phyloP scores from a whole-genome alignment of 2,329 filamentous ascomycete species.

The Cercospora sp. region DNA sequence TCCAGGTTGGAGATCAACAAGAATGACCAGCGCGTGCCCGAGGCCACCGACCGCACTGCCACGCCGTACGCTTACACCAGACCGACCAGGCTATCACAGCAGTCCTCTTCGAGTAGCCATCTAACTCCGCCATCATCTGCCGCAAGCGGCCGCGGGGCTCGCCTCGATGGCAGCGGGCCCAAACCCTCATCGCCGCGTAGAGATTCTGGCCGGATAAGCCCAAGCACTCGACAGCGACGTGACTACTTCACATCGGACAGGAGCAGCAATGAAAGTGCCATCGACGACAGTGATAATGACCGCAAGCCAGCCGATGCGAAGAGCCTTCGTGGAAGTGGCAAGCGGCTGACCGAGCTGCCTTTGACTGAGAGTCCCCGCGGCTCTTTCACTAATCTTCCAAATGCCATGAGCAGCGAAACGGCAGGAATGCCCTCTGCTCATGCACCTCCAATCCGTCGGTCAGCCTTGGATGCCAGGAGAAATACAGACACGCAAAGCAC shows the following conservation, averaged over 20 bases:
- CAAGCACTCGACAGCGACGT: conserved; percentile 24
- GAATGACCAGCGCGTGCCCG: conserved; percentile 39
- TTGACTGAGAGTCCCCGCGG: conserved; percentile 8
- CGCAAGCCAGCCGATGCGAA: conserved; percentile 7
- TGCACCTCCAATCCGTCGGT: conserved; percentile 27
- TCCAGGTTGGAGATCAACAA: conserved; percentile 41
- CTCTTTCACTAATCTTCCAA: conserved; percentile 15
- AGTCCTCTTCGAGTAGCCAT: conserved; percentile 44
- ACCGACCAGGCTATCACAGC: conserved; percentile 36
- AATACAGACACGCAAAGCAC: conserved; percentile 34
- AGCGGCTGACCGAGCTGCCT: conserved; percentile 21
- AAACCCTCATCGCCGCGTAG: conserved; percentile 31
- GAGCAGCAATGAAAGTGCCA: conserved; percentile 28
- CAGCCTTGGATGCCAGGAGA: conserved; percentile 33
- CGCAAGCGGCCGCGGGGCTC: background rate
- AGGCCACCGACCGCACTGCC: conserved; percentile 45
- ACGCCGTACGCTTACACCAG: conserved; percentile 51
- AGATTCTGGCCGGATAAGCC: conserved; percentile 32
- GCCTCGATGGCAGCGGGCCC: conserved; percentile 13
- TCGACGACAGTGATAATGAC: conserved; percentile 32
- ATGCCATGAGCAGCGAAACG: conserved; percentile 32
- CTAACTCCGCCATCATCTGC: conserved; percentile 43
- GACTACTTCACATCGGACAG: conserved; percentile 32
- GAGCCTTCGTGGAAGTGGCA: conserved; percentile 13
- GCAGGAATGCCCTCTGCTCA: conserved; percentile 22